Conservation (phyloP, 768 basidiomycete genomes). For the Boletellus ananas region DNA sequence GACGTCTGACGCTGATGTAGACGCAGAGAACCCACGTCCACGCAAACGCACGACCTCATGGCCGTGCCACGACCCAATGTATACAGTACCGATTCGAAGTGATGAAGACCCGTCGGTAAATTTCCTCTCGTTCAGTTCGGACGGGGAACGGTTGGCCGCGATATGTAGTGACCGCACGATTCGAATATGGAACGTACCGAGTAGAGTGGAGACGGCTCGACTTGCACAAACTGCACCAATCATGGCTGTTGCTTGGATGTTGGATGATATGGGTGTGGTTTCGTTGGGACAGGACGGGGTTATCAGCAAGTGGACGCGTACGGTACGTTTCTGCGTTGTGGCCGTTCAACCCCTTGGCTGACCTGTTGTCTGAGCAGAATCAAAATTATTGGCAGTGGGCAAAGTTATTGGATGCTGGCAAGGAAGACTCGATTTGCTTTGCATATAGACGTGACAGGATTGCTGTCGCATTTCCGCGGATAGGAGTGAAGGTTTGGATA, state of each 20-base stretch:
- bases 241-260: slow-evolving; percentile 56
- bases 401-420: slow-evolving; percentile 49
- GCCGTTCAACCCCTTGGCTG: neutral
- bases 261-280: slow-evolving; percentile 52
- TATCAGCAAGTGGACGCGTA: slow-evolving; percentile 56
- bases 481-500: slow-evolving; percentile 64
- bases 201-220: slow-evolving; percentile 49
- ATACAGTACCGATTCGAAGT: slow-evolving; percentile 39
- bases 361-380: slow-evolving; percentile 28
- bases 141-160: slow-evolving; percentile 55
- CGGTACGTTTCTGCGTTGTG: slow-evolving; percentile 34
- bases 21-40: slow-evolving; percentile 27
- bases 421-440: slow-evolving; percentile 47
- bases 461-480: slow-evolving; percentile 57
- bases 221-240: slow-evolving; percentile 50
- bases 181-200: slow-evolving; percentile 57
- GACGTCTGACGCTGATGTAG: slow-evolving; percentile 19
- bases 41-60: slow-evolving; percentile 40
- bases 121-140: slow-evolving; percentile 47
- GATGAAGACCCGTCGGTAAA: slow-evolving; percentile 46
- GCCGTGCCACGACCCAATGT: slow-evolving; percentile 43
- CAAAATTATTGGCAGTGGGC: slow-evolving; percentile 54
- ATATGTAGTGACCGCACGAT: slow-evolving; percentile 59
- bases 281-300: slow-evolving; percentile 55
- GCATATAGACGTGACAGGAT: slow-evolving; percentile 55